Base-by-base conservation (phyloP, 257 asterid species). In the Ajuga chamaepitys region DNA sequence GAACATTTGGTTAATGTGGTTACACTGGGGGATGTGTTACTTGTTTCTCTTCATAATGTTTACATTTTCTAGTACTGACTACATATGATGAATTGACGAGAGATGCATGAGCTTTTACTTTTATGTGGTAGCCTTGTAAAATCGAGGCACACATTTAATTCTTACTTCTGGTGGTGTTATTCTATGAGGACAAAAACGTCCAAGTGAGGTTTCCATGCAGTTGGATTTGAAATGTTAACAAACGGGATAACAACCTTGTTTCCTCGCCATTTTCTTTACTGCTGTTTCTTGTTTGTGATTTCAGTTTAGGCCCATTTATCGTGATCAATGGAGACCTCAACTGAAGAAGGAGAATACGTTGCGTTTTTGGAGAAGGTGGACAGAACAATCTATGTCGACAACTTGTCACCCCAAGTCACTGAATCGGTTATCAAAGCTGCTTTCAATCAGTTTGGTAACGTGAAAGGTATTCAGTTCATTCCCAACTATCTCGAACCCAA, bases 371-470 rank as follows among this genome's bases (percentile, higher is more conserved):
- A 81, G 72, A 85, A 79, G 74, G 96, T 93, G 26, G 58, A 68
- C 7, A 80, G 84, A 67, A 87, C 96, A 5, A 57, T 87, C 3
- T 86, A 75, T 34, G 75, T 93, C 0, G 95, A 87, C 69, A 81
- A 77, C 71, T 68, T 93, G 64, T 72, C 97, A 0, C 95, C 88
- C 42, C 62, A 10, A 59, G 95, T 75, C 25, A 89, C 94, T 1
- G 91, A 81, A 0, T 1, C 77, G 0, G 82, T 89, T 5, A 18
- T 87, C 51, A 86, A 66, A 80, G 85, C 89, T 44, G 94, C 97
- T 11, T 74, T 87, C 40, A 74, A 75, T 68, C 99, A 89, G 73
- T 93, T 89, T 62, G 95, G 95, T 9, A 61, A 61, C 5, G 99
- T 89, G 42, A 44, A n/a, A 9, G 75, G 78, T 55, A 71, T 84